Percentiles rank a stretch among this genome's conserved stretches.
Evolutionary conservation across 192 early-diverging fungal genomes (phyloP).

Genomic region (Rhizophagus sp.): DNA sequence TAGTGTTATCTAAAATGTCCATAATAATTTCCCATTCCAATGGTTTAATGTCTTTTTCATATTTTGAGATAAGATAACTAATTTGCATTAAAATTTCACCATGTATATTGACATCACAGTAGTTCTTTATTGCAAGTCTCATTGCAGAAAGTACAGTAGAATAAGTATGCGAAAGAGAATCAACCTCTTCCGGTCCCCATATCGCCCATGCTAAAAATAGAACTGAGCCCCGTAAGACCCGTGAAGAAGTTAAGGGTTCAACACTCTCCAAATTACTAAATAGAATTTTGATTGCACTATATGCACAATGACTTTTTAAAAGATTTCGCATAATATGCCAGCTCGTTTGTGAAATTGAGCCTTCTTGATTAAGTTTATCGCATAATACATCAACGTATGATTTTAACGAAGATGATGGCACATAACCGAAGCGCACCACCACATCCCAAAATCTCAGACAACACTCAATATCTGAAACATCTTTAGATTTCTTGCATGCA

Average conservation of each 20-base stretch:
- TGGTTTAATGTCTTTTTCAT: conserved; percentile 33
- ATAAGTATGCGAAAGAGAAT: conserved; percentile 40
- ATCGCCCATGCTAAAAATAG: conserved; percentile 54
- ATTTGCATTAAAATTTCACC: conserved; percentile 21
- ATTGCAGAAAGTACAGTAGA: conserved; percentile 42
- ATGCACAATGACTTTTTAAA: conserved; percentile 61
- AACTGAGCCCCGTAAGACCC: conserved; percentile 55
- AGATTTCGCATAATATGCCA: conserved; percentile 67
- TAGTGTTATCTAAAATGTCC: conserved; percentile 42
- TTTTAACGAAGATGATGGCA: conserved; percentile 46
- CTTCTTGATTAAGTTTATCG: conserved; percentile 38
- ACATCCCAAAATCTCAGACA: conserved; percentile 56
- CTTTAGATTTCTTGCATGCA: conserved; percentile 45
- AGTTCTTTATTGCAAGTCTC: conserved; percentile 33
- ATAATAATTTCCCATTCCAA: conserved; percentile 55
- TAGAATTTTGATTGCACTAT: conserved; percentile 55
- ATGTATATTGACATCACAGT: neutral
- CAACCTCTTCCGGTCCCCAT: conserved; percentile 52
- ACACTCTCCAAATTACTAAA: conserved; percentile 52
- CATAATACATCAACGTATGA: conserved; percentile 57
- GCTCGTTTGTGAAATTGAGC: conserved; percentile 35
- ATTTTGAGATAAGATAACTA: conserved; percentile 7
- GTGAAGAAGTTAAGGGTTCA: conserved; percentile 14
- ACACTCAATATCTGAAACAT: conserved; percentile 38
- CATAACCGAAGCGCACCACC: conserved; percentile 56